These are phyloP conservation scores for Penicillium sp. DNA, from an alignment of 2,329 filamentous ascomycete species.

Conservation along the genomic window DNA sequence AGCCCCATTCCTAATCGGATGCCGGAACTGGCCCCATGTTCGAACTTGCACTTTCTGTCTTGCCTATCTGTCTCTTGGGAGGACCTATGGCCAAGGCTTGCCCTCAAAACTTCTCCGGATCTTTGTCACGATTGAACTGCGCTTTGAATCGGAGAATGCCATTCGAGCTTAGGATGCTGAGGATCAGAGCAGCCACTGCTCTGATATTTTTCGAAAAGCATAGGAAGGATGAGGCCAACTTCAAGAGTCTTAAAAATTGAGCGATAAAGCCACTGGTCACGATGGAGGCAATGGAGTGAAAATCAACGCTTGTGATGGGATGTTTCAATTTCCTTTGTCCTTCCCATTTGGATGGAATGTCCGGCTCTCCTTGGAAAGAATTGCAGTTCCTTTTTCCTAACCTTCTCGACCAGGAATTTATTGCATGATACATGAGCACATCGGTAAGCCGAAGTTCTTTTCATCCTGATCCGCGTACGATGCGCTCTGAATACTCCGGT, in stretches of 20 bases:
- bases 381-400: neutral
- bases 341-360: neutral
- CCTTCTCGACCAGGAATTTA: neutral
- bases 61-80: neutral
- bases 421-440: neutral
- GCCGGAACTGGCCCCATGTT: neutral
- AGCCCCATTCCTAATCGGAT: neutral
- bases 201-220: neutral
- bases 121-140: neutral
- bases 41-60: neutral
- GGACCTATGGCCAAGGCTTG: too few species aligned
- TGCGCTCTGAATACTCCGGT: neutral
- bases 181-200: neutral
- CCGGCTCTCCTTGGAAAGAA: neutral
- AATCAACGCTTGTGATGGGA: neutral
- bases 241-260: neutral
- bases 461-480: too few species aligned
- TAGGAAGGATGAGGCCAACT: neutral
- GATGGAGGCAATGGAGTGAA: constrained; percentile 1
- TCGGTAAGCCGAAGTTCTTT: too few species aligned
- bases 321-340: neutral
- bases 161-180: neutral
- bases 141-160: neutral
- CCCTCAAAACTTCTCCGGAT: neutral
- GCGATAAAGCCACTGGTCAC: neutral